Evolutionary conservation across 2,329 filamentous ascomycete genomes (phyloP), one percentile per base, ranked within the genome.

Genomic region (Sarocladium strictum): DNA sequence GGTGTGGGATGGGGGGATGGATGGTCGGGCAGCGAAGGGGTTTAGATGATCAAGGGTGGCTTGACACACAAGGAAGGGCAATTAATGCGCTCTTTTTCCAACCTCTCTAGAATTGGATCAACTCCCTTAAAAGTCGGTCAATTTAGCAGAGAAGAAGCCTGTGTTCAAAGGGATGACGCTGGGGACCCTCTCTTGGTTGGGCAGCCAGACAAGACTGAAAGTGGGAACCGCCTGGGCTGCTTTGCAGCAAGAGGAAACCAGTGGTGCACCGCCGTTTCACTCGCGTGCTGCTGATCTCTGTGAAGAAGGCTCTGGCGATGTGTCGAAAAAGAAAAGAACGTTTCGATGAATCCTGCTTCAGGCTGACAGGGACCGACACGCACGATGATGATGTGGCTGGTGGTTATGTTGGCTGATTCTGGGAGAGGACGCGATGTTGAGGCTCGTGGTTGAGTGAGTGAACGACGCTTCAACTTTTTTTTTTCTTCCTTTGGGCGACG

Each of bases 1-100:
- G 66, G 62, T 69, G 62, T 14, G 47, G 29, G 3, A 35, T 17
- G 47, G 5, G 14, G 35, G 19, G 23, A 29, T 3, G 27, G 27
- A 11, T 9, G 12, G 50, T 53, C 21, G 50, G 50, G 50, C 50
- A 40, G 50, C 50, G 61, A 62, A 35, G 29, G 43, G 9, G 10
- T n/a, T 11, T 3, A 17, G 14, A n/a, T 9, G 23, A 12, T 49
- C 24, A n/a, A 32, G 17, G 47, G 47, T 35, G 47, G 26, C 5
- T 9, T 17, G 47, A 19, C 3, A 19, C 3, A 11, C 14, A 49
- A 49, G 9, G 23, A 27, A 43, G 17, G 38, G 43, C 6, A 27
- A 11, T 5, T 24, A 19, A 32, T 23, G 21, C 12, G n/a, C 27
- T 7, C 11, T 51, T 23, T 59, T 66, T 64, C 62, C 15, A 19